A percentile compares a stretch with the other conserved stretches of the same genome.
These are phyloP conservation scores for Kwoniella dendrophila DNA, from an alignment of 768 basidiomycete genomes.

Conservation along the genomic window DNA sequence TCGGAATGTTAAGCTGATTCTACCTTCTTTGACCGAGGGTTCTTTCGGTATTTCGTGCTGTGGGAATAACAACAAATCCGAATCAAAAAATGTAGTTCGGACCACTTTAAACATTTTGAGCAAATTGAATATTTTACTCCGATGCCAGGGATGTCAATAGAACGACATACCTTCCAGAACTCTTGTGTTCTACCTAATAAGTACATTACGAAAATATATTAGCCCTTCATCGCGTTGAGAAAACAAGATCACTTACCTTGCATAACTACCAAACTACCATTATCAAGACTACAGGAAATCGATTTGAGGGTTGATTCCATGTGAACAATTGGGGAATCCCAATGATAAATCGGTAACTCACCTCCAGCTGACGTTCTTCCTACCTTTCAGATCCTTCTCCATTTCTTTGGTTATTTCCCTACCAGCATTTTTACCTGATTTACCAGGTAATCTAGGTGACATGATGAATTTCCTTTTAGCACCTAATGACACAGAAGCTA, in stretches of 20 bases:
- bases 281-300: slow-evolving; percentile 43
- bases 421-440: slow-evolving; percentile 11
- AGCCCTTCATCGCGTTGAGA: not conserved
- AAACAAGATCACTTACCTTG: slow-evolving; percentile 46
- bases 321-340: not conserved
- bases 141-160: not conserved
- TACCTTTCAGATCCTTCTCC: slow-evolving; percentile 22
- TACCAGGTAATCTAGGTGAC: slow-evolving; percentile 48
- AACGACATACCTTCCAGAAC: slow-evolving; percentile 57
- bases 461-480: slow-evolving; percentile 58
- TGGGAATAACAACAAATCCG: not conserved
- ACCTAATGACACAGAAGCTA: slow-evolving; percentile 58
- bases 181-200: slow-evolving; percentile 55
- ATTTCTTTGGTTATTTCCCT: not conserved
- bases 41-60: slow-evolving; percentile 58
- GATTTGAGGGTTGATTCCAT: not conserved
- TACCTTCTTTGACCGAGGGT: slow-evolving; percentile 50
- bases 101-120: no score
- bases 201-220: not conserved
- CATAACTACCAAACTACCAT: slow-evolving; percentile 59
- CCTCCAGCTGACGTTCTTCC: slow-evolving; percentile 48
- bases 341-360: slow-evolving; percentile 18
- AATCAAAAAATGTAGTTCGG: no score
- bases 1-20: slow-evolving; percentile 59
- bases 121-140: no score